Conservation (phyloP, 176 grass and related monocot genomes). For the Coix lacrymajobi region DNA sequence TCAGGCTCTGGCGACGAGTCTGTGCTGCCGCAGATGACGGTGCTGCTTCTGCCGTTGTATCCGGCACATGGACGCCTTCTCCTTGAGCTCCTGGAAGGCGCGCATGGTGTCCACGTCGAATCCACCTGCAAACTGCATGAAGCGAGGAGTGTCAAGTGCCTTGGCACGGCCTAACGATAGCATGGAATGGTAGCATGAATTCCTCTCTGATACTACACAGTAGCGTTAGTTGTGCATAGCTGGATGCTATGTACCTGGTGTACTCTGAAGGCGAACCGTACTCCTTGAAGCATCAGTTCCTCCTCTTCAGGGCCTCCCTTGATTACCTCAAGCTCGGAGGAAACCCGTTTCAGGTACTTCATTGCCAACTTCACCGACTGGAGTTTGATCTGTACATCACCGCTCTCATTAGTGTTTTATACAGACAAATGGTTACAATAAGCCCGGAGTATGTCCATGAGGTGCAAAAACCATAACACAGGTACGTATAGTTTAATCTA, state of each 20-base stretch:
- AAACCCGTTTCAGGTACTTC: slow-evolving; percentile 88
- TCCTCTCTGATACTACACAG: not conserved
- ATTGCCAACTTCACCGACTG: slow-evolving; percentile 84
- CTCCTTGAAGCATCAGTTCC: slow-evolving; percentile 92
- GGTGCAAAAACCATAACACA: not conserved
- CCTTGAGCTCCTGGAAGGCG: slow-evolving; percentile 91
- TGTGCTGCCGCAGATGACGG: slow-evolving; percentile 47
- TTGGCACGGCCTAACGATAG: not conserved
- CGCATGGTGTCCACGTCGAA: slow-evolving; percentile 96
- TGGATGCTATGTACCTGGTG: slow-evolving; percentile 58
- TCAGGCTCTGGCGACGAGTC: slow-evolving; percentile 55
- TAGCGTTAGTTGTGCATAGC: not conserved
- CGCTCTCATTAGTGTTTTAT: not conserved
- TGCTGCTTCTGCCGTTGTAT: slow-evolving; percentile 47
- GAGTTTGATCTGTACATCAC: slow-evolving; percentile 62
- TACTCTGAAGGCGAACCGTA: slow-evolving; percentile 93
- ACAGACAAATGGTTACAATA: not conserved
- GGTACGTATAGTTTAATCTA: too few relatives aligned
- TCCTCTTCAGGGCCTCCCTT: slow-evolving; percentile 74
- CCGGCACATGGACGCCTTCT: slow-evolving; percentile 74
- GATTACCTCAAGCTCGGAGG: slow-evolving; percentile 65
- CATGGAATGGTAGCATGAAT: not conserved
- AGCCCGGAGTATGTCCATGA: not conserved
- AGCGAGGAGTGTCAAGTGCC: not conserved
- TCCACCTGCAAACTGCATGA: slow-evolving; percentile 76